Conservation (phyloP, 805 yeast genomes). For the Wickerhamomyces bovis region DNA sequence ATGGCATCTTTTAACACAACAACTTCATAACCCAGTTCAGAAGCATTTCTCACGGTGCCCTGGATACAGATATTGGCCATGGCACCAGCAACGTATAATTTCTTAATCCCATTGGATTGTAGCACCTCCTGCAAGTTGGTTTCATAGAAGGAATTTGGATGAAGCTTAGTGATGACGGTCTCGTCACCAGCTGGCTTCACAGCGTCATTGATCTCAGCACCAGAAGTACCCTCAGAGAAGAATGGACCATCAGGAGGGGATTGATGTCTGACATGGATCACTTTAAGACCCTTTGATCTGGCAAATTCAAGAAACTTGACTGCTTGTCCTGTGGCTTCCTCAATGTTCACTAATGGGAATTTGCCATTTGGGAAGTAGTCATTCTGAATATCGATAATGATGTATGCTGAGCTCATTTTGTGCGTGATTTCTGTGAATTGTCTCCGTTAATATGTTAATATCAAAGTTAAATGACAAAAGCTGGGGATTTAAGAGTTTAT, state of each 20-base stretch:
- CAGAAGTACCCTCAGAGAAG: constrained; percentile 6
- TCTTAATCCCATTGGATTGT: constrained; percentile 4
- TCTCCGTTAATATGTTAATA: no score
- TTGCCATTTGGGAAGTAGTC: constrained; percentile 16
- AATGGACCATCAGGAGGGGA: constrained; percentile 3
- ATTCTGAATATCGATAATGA: constrained; percentile 18
- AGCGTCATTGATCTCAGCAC: constrained; percentile 9
- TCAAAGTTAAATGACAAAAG: no score
- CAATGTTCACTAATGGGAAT: constrained; percentile 9
- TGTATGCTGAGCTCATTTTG: constrained; percentile 2
- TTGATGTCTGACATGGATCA: constrained; percentile 15
- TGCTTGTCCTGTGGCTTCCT: constrained; percentile 8
- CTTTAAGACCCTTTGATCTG: constrained; percentile 3
- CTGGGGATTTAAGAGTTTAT: no score
- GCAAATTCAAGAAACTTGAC: constrained; percentile 9
- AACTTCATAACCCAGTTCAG: constrained; percentile 15
- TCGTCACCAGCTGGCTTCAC: constrained; percentile 11
- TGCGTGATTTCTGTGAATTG: no score
- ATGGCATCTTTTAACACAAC: constrained; percentile 14
- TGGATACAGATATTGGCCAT: constrained; percentile 18
- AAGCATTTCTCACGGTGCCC: constrained; percentile 16
- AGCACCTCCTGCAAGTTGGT: constrained; percentile 11
- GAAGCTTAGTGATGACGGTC: constrained; percentile 7
- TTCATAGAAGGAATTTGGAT: constrained; percentile 13
- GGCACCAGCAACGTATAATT: constrained; percentile 13